Percentiles rank a stretch among this genome's conserved stretches.
phyloP scores from a whole-genome alignment of 2,329 filamentous ascomycete species.

The Sarocladium strictum region DNA sequence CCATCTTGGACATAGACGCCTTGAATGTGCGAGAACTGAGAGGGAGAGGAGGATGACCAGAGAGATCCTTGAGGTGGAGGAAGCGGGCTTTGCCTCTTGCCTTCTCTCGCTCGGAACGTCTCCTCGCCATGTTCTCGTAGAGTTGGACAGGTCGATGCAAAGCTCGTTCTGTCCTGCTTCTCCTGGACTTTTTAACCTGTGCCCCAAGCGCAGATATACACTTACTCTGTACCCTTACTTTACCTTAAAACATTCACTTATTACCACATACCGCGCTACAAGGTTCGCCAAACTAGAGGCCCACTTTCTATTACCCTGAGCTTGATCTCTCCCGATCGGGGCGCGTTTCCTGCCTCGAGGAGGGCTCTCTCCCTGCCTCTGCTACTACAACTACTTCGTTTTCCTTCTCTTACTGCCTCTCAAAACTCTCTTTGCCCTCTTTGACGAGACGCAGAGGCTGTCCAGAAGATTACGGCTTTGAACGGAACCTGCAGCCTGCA shows the following conservation, averaged over 20 bases:
- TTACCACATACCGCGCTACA: neutral
- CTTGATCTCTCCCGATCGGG: neutral
- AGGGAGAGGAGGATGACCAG: neutral
- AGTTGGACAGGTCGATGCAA: too few species aligned
- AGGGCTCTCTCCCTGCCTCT: neutral
- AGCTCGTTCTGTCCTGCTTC: neutral
- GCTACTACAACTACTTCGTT: neutral
- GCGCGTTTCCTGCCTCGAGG: neutral
- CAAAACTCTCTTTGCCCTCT: neutral
- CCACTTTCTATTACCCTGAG: neutral
- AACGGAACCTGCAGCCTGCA: neutral
- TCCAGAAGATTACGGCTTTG: neutral
- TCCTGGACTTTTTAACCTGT: too few species aligned
- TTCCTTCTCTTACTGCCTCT: neutral
- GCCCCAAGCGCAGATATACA: neutral
- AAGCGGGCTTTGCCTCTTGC: too few species aligned
- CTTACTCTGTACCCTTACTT: too few species aligned
- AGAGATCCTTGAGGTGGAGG: neutral
- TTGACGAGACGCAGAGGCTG: neutral
- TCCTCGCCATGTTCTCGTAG: too few species aligned
- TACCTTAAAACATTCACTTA: conserved; percentile 4
- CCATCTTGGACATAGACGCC: conserved; percentile 1
- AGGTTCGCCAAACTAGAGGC: neutral
- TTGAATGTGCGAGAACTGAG: neutral
- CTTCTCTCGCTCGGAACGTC: too few species aligned